phyloP scores from a whole-genome alignment of 345 rosid species.

The Syzygium aromaticum region DNA sequence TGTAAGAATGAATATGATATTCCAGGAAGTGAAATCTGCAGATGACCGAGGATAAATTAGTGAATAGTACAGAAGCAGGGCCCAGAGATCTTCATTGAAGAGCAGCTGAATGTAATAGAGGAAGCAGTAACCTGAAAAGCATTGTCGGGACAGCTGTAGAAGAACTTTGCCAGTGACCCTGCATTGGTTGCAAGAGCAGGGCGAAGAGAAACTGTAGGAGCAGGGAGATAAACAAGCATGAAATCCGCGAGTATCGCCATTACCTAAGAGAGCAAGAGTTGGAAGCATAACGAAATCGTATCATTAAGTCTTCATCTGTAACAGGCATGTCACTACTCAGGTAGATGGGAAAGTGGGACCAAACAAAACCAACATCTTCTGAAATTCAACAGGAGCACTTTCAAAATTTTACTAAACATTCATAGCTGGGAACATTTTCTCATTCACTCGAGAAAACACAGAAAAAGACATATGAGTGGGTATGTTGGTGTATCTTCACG shows the following conservation, averaged over 20 bases:
- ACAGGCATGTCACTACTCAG: background rate
- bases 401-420: background rate
- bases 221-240: slow-evolving; percentile 81
- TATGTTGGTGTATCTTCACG: background rate
- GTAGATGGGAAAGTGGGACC: background rate
- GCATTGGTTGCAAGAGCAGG: slow-evolving; percentile 45
- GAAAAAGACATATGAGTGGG: background rate
- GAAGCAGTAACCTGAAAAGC: slow-evolving; percentile 75
- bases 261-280: slow-evolving; percentile 21
- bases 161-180: slow-evolving; percentile 57
- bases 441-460: background rate
- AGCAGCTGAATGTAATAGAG: background rate
- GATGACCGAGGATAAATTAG: background rate
- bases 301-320: background rate
- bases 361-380: background rate
- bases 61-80: background rate
- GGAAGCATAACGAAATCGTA: background rate
- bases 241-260: slow-evolving; percentile 84
- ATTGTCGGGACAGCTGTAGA: slow-evolving; percentile 60
- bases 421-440: background rate
- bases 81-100: slow-evolving; percentile 14
- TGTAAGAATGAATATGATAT: slow-evolving; percentile 81
- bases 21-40: slow-evolving; percentile 85
- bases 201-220: slow-evolving; percentile 65
- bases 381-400: background rate